These are phyloP conservation scores for Cadophora sp. DNA, from an alignment of 2,329 filamentous ascomycete species.

Conservation along the genomic window DNA sequence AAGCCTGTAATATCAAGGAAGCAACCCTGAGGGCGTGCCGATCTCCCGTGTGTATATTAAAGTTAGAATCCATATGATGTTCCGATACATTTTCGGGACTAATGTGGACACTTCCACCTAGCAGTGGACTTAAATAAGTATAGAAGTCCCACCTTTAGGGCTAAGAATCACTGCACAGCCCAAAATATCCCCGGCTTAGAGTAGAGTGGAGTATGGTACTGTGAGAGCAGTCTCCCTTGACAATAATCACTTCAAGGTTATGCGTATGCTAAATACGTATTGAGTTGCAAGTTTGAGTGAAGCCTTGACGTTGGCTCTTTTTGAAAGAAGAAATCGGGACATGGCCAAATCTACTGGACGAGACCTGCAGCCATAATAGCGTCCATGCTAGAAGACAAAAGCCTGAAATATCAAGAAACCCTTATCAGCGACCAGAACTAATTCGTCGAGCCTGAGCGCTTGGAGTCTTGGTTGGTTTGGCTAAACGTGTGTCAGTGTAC, in stretches of 20 bases:
- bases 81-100: constrained; percentile 15
- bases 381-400: neutral
- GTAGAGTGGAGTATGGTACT: too few relatives aligned
- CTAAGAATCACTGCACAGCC: neutral
- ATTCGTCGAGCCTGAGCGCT: neutral
- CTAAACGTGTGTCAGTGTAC: neutral
- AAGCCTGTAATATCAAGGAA: constrained; percentile 5
- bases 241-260: too few relatives aligned
- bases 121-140: neutral
- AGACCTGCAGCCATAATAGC: neutral
- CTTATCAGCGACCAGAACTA: neutral
- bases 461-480: constrained; percentile 5
- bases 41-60: constrained; percentile 9
- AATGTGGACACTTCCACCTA: neutral
- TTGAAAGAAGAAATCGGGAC: neutral
- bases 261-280: neutral
- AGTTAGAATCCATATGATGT: neutral
- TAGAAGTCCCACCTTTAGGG: neutral
- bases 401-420: neutral
- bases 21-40: constrained; percentile 4
- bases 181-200: too few relatives aligned
- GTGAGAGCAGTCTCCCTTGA: too few relatives aligned
- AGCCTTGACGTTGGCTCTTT: neutral
- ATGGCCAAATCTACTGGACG: neutral
- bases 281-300: neutral